Evolutionary conservation across 2,329 filamentous ascomycete species (phyloP).

Genomic region (Aurifilum marmelostoma): DNA sequence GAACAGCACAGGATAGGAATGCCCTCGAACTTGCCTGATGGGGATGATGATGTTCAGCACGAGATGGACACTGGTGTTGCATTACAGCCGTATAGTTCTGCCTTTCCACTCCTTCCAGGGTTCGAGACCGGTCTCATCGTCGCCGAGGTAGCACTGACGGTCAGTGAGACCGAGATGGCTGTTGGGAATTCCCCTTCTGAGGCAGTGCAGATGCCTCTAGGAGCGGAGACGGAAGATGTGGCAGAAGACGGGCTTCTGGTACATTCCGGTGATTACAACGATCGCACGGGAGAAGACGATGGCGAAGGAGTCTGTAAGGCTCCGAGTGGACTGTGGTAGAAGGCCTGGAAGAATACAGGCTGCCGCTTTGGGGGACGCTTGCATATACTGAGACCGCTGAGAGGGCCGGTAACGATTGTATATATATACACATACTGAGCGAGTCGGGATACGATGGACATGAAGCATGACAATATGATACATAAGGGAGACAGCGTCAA

Average conservation of each 20-base stretch:
- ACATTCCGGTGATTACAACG: neutral
- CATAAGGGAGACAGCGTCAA: neutral
- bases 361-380: neutral
- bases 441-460: neutral
- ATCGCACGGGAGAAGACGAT: neutral
- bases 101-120: neutral
- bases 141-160: neutral
- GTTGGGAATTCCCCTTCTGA: neutral
- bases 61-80: neutral
- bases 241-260: neutral
- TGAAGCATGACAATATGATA: neutral
- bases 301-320: neutral
- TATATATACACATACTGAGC: neutral
- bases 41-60: neutral
- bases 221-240: neutral
- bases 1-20: neutral
- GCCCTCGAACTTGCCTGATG: neutral
- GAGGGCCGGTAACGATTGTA: neutral
- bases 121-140: neutral
- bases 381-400: neutral
- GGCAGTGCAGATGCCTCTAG: neutral
- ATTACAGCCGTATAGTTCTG: neutral
- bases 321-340: neutral
- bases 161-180: neutral
- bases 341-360: neutral